Conservation (phyloP, 2,329 filamentous ascomycete species). For the Alternaria ventricosa region DNA sequence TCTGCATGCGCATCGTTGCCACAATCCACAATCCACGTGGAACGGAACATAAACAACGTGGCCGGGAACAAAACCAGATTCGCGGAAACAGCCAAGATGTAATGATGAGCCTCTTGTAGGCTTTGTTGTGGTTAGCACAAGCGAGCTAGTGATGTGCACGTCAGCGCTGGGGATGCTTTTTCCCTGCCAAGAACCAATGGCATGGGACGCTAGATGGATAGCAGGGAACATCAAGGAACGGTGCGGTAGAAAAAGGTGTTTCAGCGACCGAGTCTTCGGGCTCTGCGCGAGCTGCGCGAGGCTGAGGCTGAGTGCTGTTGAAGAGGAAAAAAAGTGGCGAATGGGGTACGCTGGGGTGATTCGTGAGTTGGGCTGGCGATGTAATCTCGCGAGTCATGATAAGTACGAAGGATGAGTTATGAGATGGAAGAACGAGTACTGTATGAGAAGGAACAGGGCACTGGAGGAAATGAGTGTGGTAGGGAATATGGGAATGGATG, state of each 20-base stretch:
- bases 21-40: not conserved
- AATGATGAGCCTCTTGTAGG: not conserved
- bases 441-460: not conserved
- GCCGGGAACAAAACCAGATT: not conserved
- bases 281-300: not conserved
- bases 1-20: not conserved
- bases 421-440: not conserved
- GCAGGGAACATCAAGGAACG: not conserved
- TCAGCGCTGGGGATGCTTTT: not conserved
- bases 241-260: not conserved
- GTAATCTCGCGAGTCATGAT: not conserved
- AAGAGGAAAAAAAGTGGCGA: not conserved
- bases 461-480: not conserved
- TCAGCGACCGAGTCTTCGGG: not conserved
- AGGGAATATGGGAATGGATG: not conserved
- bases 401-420: not conserved
- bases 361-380: no score
- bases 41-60: conserved; percentile 3
- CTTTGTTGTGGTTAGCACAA: not conserved
- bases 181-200: not conserved
- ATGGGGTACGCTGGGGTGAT: not conserved
- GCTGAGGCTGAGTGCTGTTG: not conserved
- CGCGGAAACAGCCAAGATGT: not conserved
- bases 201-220: not conserved
- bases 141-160: not conserved